Percentiles rank a stretch among this genome's conserved stretches.
phyloP scores from a whole-genome alignment of 345 rosid species.

The Salix viminalis region DNA sequence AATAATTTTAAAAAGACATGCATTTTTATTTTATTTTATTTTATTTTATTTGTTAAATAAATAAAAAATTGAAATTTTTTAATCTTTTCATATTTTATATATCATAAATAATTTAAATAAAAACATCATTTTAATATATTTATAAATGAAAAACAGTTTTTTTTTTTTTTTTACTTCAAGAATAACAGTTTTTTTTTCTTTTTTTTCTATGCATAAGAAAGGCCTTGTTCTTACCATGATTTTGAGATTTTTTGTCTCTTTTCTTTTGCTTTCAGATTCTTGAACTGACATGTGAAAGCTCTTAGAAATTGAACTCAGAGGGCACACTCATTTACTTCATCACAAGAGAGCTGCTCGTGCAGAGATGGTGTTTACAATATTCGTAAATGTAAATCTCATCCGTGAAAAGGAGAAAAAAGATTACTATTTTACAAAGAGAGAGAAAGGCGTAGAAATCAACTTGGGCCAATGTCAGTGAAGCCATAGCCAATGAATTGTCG shows the following conservation, averaged over 20 bases:
- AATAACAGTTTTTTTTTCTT: neutral
- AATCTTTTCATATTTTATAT: too few relatives aligned
- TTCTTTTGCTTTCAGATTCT: neutral
- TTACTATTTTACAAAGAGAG: neutral
- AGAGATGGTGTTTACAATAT: too few relatives aligned
- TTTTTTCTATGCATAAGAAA: neutral
- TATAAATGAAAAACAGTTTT: too few relatives aligned
- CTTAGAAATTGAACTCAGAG: neutral
- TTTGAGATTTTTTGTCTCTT: neutral
- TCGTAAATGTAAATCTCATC: neutral
- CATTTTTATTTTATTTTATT: too few relatives aligned
- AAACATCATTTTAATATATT: too few relatives aligned
- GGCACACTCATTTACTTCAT: neutral
- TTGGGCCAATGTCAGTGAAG: neutral
- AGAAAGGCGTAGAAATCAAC: neutral
- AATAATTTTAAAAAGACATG: too few relatives aligned
- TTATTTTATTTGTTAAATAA: too few relatives aligned
- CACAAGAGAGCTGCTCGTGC: neutral
- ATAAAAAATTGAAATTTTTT: too few relatives aligned
- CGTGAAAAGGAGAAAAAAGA: neutral
- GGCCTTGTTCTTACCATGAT: neutral
- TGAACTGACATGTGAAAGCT: neutral
- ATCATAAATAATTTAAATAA: too few relatives aligned
- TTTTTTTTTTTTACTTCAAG: neutral
- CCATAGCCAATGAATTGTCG: neutral